Evolutionary conservation across 768 basidiomycete genomes (phyloP).

Genomic region (Lentinus tigrinus): DNA sequence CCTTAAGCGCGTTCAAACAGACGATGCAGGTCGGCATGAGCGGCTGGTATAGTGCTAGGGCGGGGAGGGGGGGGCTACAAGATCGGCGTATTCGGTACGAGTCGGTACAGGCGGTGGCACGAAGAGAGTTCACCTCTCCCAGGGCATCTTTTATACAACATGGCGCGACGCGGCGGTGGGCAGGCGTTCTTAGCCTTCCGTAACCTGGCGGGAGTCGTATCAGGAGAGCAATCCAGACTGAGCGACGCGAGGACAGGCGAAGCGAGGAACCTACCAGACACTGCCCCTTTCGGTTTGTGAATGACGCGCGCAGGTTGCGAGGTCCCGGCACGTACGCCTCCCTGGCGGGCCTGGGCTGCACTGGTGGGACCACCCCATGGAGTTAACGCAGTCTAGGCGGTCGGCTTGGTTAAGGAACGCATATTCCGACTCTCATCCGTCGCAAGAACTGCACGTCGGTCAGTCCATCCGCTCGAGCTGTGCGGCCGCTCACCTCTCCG

Average conservation of each 20-base stretch:
- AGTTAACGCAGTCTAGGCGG: background rate
- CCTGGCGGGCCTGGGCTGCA: background rate
- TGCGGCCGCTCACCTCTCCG: too few relatives aligned
- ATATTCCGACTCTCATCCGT: too few relatives aligned
- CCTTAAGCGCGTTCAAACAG: constrained; percentile 54
- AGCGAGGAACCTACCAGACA: background rate
- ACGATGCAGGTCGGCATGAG: constrained; percentile 57
- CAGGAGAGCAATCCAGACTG: constrained; percentile 9
- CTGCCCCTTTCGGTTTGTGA: background rate
- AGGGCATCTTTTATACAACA: constrained; percentile 2
- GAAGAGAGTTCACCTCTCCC: background rate
- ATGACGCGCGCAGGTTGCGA: background rate
- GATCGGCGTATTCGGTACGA: background rate
- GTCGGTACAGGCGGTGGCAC: background rate
- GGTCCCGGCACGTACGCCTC: background rate
- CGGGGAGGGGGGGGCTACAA: background rate
- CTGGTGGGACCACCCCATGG: background rate
- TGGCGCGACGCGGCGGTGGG: background rate
- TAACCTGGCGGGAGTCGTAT: constrained; percentile 17
- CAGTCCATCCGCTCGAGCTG: too few relatives aligned
- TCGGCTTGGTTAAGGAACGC: too few relatives aligned
- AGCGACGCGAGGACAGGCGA: background rate
- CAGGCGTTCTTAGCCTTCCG: background rate
- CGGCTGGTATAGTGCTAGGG: background rate
- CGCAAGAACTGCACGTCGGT: too few relatives aligned